Percentiles rank a stretch among this genome's conserved stretches.
Conservation (phyloP, 176 grass and related monocot species). For the Secale cereale region DNA sequence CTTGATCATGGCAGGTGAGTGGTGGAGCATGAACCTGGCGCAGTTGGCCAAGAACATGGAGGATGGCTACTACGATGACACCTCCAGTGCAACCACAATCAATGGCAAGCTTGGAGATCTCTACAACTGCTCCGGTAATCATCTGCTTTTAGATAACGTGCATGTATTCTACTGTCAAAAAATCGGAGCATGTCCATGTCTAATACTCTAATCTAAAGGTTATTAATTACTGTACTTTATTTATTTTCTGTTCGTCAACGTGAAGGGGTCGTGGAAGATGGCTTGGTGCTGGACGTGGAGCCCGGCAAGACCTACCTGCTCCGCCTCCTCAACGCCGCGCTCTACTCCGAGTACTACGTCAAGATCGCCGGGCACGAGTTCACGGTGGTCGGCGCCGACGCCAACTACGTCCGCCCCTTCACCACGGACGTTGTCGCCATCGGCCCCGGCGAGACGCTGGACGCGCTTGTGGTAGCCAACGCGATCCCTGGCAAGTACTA, state of each 20-base stretch:
- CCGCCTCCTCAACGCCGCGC: neutral
- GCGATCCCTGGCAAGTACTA: neutral
- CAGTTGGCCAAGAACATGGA: neutral
- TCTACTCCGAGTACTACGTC: neutral
- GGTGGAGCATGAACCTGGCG: neutral
- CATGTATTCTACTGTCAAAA: too few species aligned
- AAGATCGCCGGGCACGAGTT: neutral
- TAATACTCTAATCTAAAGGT: too few species aligned
- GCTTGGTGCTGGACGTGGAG: neutral
- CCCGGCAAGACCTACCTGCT: neutral
- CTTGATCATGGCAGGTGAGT: constrained; percentile 20
- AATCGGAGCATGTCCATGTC: too few species aligned
- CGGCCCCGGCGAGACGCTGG: neutral
- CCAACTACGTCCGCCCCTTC: neutral
- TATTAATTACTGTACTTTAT: too few species aligned
- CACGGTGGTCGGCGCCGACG: neutral
- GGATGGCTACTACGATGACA: too few species aligned
- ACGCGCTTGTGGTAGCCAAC: neutral
- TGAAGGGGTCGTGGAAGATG: too few species aligned
- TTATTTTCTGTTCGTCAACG: too few species aligned
- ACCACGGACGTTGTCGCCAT: neutral
- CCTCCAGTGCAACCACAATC: constrained; percentile 4
- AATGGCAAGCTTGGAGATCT: constrained; percentile 42
- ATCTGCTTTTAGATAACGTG: neutral
- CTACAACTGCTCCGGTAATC: constrained; percentile 27